phyloP scores from a whole-genome alignment of 176 grass and related monocot species.

The Cenchrus americanus region DNA sequence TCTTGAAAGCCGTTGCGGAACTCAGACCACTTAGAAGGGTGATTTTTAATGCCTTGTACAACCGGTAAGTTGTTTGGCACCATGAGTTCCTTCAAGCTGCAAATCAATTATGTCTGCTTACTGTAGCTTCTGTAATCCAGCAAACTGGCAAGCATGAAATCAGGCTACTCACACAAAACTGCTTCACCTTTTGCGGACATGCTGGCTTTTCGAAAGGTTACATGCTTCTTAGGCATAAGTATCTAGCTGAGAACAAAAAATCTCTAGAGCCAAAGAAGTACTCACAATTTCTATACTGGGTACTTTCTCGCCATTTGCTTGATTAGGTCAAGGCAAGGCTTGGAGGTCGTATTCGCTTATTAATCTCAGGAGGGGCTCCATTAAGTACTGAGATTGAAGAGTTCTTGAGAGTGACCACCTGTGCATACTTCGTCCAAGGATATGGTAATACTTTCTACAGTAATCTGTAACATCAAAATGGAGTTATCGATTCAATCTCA shows the following conservation, averaged over 20 bases:
- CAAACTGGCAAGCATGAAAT: conserved; percentile 81
- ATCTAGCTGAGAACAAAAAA: conserved; percentile 24
- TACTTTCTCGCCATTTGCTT: conserved; percentile 35
- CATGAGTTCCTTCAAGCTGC: conserved; percentile 41
- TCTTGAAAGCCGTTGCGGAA: conserved; percentile 79
- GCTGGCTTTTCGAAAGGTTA: conserved; percentile 93
- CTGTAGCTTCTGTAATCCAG: conserved; percentile 54
- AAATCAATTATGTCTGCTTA: conserved; percentile 32
- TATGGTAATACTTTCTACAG: conserved; percentile 67
- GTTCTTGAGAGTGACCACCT: conserved; percentile 90
- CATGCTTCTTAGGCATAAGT: conserved; percentile 12
- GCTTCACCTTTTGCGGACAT: conserved; percentile 91
- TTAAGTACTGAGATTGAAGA: conserved; percentile 94
- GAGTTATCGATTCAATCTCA: conserved; percentile 22
- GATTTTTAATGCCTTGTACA: conserved; percentile 95
- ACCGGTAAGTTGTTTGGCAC: conserved; percentile 62
- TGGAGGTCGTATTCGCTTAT: conserved; percentile 86
- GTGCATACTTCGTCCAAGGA: conserved; percentile 87
- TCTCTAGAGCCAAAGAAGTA: background rate
- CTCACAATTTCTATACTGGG: conserved; percentile 20
- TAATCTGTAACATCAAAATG: conserved; percentile 35
- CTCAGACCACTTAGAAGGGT: conserved; percentile 89
- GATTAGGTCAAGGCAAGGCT: conserved; percentile 91
- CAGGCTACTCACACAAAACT: conserved; percentile 80
- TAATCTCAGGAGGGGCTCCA: conserved; percentile 91